Base-by-base conservation (phyloP, 1,284 basidiomycete species). In the Ganoderma boninense region DNA sequence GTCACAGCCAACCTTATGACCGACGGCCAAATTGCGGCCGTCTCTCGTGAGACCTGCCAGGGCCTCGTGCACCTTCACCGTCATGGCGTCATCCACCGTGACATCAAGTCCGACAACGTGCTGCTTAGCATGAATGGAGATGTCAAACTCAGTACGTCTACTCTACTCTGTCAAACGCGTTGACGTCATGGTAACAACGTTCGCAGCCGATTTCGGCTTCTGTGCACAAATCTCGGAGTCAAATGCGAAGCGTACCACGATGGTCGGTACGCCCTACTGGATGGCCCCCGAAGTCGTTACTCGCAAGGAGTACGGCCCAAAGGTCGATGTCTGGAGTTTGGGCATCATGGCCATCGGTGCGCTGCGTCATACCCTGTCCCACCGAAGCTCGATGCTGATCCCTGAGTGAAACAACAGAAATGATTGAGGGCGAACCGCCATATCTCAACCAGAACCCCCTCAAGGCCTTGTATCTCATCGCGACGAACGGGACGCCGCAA, bases 231-330 rank as follows among this genome's bases (percentile, higher is more conserved):
- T 99, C 70, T 96, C 96, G 35, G 97, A 98, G 77, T 89, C 92
- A 8, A 91, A 94, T 74, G 90, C 97, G 6, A 99, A 99, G 85
- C 92, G 97, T 43, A 98, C 97, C 42, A 99, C 98, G n/a, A 99
- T 99, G 97, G 97, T 99, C 61, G 98, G 98, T 3, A 99, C 98
- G 8, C 98, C 98, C 1, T 99, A 99, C 81, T 99, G 97, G 97
- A 99, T 99, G 97, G 97, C 98, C 1, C 97, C 97, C 0, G 97
- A 99, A 80, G 97, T 99, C 42, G 97, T 99, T 70, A 98, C 96
- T 26, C 91, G 97, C 68, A 99, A 99, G 82, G 98, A 98, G 84
- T 99, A 99, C 79, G 98, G 97, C 0, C 95, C 97, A 4, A 99
- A 99, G 82, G 98, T 99, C 40, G 98, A 99, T 80, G 96, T 99